Evolutionary conservation across 768 basidiomycete genomes (phyloP), one percentile per base, ranked within the genome.

Genomic region (Naganishia kalamii): DNA sequence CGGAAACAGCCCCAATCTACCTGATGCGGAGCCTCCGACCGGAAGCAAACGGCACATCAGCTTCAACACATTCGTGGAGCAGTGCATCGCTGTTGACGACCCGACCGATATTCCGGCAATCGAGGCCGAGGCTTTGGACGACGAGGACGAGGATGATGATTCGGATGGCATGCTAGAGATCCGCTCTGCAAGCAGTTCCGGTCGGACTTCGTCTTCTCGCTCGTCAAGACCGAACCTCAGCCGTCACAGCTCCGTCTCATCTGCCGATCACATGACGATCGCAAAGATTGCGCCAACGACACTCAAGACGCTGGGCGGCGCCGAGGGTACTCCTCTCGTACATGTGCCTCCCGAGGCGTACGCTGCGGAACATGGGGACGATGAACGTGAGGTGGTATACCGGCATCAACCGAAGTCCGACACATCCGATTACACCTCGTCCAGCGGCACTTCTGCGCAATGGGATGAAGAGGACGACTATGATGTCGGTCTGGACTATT

Each of bases 21-120:
- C 49, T 23, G 51, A 63, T 17, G 69, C 49, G 27, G 60, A 13
- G 51, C 65, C 37, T 60, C 25, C 57, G 0, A 67, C 33, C 33
- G 37, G 62, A 23, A 65, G 65, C 81, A 89, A 87, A 81, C 87
- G 87, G 69, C 94, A 96, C 76, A 97, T 98, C 80, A 88, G 84
- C 71, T 98, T 98, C 83, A 98, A 97, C 78, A 94, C 93, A 0
- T 96, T 93, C 75, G 94, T 99, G 41, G 89, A 96, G 77, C 94
- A 97, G 76, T 92, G 86, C 74, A 94, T 99, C 69, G 79, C 80
- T 5, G 70, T 81, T 49, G 80, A 81, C 68, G 77, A 79, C 32
- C 75, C 78, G 3, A 74, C 72, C 40, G 74, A 72, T n/a, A 68
- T 62, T 19, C 37, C 54, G 35, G 59, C 64, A 47, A 59, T 64